These are phyloP conservation scores for Asterionellopsis glacialis DNA, from an alignment of 108 stramenopile genomes.

Conservation along the genomic window DNA sequence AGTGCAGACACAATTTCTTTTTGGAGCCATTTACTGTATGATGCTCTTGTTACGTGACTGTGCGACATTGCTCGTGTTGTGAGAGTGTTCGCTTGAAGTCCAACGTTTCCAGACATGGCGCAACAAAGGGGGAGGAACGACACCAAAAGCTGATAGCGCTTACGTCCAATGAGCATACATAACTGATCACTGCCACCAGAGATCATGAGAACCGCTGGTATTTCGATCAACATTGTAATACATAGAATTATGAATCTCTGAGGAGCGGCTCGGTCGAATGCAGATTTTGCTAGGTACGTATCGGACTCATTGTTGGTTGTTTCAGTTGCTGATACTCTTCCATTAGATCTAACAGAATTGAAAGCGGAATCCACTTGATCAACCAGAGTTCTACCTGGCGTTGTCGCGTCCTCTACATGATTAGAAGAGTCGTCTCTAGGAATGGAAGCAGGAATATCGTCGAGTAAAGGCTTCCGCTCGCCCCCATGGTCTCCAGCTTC, in stretches of 20 bases:
- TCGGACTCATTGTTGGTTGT: slow-evolving; percentile 18
- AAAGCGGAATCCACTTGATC: no score
- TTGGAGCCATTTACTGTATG: slow-evolving; percentile 39
- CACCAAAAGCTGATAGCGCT: slow-evolving; percentile 46
- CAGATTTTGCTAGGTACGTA: slow-evolving; percentile 20
- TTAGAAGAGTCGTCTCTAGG: no score
- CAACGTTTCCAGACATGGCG: slow-evolving; percentile 70
- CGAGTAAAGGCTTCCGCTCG: neutral
- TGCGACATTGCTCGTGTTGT: slow-evolving; percentile 57
- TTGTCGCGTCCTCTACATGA: no score
- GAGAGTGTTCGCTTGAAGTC: slow-evolving; percentile 57
- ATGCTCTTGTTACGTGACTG: slow-evolving; percentile 31
- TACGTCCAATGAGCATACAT: slow-evolving; percentile 47
- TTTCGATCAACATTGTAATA: slow-evolving; percentile 52
- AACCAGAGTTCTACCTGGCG: no score
- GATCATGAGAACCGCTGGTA: slow-evolving; percentile 59
- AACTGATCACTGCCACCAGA: slow-evolving; percentile 53
- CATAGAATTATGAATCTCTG: slow-evolving; percentile 52
- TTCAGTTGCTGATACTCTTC: slow-evolving; percentile 6
- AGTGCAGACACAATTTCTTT: slow-evolving; percentile 49
- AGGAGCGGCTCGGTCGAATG: slow-evolving; percentile 33
- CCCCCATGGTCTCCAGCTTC: neutral
- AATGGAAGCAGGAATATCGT: no score
- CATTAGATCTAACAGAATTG: no score
- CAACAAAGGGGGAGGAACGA: slow-evolving; percentile 46